Evolutionary conservation across 2,329 filamentous ascomycete species (phyloP), one percentile per base, ranked within the genome.

Genomic region (Cytospora piceae): DNA sequence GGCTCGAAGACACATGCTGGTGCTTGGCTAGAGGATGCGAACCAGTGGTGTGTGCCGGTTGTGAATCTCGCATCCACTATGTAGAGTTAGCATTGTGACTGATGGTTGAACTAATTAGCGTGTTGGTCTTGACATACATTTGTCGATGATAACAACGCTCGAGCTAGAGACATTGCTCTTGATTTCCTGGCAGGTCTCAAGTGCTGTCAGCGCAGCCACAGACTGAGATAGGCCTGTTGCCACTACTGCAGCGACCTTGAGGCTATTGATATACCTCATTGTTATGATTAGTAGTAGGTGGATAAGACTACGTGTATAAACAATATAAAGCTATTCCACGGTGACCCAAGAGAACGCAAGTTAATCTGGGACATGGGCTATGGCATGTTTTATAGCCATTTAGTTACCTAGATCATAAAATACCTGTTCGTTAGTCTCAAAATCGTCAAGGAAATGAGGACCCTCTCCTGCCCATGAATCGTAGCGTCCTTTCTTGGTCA

Each of bases 1-100:
- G 70, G 70, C 51, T 74, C 67, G 24, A 75, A 67, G n/a, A 74
- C 73, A 52, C 74, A 76, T 0, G 67, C 58, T 7, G 74, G 66
- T 2, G 42, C 68, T 17, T 74, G 65, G 4, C 58, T 69, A 1
- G 73, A 75, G 3, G 74, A 74, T 1, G 61, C 60, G 65, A 74
- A 73, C 69, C 72, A 75, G 60, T 75, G 74, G 4, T 67, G 17
- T n/a, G 32, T 71, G 14, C 63, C 63, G 20, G 14, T 15, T 4
- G 14, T 27, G 29, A 67, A 73, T 34, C 39, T 29, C 8, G 29
- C 39, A 20, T 63, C 60, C n/a, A 63, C 60, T 63, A 22, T 2
- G n/a, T 1, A 51, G 5, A 11, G 6, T 8, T 27, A 14, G 14
- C 29, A 34, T 14, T 17, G 27, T 31, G 11, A 1, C 4, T 31